phyloP scores from a whole-genome alignment of 1,284 basidiomycete species.

The Agroathelia rolfsii region DNA sequence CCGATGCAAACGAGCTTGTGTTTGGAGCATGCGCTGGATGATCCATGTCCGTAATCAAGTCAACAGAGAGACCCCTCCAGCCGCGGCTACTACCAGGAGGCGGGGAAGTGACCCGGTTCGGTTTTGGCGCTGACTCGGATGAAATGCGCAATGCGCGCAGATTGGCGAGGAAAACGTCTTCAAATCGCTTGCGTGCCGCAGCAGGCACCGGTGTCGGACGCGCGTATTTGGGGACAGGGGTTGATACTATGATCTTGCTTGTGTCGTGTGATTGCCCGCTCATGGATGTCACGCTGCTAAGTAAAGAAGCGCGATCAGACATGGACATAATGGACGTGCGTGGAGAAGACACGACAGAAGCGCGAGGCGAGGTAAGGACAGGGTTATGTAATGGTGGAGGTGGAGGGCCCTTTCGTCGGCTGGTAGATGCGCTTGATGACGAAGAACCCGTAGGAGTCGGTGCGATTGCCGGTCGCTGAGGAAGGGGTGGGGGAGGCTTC shows the following conservation, averaged over 20 bases:
- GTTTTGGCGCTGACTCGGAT: conserved; percentile 19
- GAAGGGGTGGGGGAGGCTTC: conserved; percentile 2
- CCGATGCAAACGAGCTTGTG: conserved; percentile 17
- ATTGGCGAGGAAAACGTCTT: conserved; percentile 52
- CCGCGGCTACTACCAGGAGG: conserved; percentile 33
- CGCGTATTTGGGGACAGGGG: conserved; percentile 13
- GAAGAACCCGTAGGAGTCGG: conserved; percentile 29
- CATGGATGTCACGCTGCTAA: conserved; percentile 36
- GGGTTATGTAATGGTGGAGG: conserved; percentile 11
- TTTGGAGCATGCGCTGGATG: conserved; percentile 14
- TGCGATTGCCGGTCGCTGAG: conserved; percentile 8
- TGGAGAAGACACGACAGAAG: conserved; percentile 7
- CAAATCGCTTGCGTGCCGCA: conserved; percentile 53
- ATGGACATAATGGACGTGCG: conserved; percentile 10
- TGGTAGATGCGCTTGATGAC: conserved; percentile 47
- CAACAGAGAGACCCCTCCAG: conserved; percentile 70
- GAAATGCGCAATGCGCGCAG: conserved; percentile 36
- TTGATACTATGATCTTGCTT: too few relatives aligned
- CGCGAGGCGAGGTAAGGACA: conserved; percentile 13
- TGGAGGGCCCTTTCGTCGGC: conserved; percentile 12
- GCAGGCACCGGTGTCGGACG: conserved; percentile 59
- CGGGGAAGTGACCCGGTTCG: conserved; percentile 22
- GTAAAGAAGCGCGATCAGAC: conserved; percentile 57
- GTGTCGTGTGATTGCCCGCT: too few relatives aligned
- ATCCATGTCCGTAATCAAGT: conserved; percentile 45